Percentiles rank a stretch among this genome's conserved stretches.
Conservation (phyloP, 192 early-diverging fungal species). For the Rhizophagus sp. region DNA sequence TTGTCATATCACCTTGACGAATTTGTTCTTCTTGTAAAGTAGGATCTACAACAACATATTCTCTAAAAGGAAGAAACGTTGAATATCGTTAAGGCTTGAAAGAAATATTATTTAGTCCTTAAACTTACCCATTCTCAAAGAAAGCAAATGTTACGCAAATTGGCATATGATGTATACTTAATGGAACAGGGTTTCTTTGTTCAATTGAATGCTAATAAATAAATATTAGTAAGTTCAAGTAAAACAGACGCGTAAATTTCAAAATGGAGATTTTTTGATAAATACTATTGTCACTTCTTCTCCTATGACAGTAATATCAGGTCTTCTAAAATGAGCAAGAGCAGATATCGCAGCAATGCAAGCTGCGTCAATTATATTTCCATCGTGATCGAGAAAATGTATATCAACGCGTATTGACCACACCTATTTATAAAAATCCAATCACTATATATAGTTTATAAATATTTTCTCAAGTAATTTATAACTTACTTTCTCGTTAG, state of each 20-base stretch:
- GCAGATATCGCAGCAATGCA: constrained; percentile 89
- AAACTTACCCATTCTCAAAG: constrained; percentile 58
- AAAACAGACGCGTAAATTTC: neutral
- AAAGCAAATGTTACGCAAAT: constrained; percentile 93
- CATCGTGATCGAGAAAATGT: constrained; percentile 91
- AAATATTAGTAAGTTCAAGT: neutral
- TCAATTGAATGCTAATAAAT: constrained; percentile 72
- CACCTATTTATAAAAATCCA: constrained; percentile 47
- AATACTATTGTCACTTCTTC: constrained; percentile 86
- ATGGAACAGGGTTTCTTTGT: constrained; percentile 89
- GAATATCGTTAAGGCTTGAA: neutral
- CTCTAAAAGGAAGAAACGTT: constrained; percentile 29
- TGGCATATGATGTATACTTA: constrained; percentile 95
- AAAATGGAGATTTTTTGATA: neutral
- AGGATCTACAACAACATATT: constrained; percentile 80
- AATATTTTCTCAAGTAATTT: neutral
- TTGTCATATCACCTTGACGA: constrained; percentile 78
- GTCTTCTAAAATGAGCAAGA: constrained; percentile 86
- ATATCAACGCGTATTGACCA: constrained; percentile 92
- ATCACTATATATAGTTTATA: neutral
- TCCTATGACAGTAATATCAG: constrained; percentile 94
- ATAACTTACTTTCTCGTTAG: constrained; percentile 79
- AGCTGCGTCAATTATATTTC: constrained; percentile 91
- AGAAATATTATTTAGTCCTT: neutral
- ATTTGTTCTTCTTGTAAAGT: constrained; percentile 85